phyloP scores from a whole-genome alignment of 345 rosid species.

The Sapria himalayana region DNA sequence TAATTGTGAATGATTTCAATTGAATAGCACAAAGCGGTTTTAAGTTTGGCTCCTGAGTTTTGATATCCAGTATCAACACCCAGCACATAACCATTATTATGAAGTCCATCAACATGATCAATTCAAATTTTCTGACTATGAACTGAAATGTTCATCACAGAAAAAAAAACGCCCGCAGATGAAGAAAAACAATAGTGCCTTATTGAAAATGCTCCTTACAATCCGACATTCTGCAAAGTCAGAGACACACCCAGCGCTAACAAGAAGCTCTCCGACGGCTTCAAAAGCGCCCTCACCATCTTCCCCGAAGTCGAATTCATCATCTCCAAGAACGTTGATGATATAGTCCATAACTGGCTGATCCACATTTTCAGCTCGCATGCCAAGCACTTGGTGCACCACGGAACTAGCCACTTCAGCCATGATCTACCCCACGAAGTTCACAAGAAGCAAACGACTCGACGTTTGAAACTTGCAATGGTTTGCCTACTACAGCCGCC shows the following conservation, averaged over 20 bases:
- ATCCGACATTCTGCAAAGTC: conserved; percentile 57
- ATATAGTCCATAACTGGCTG: conserved; percentile 87
- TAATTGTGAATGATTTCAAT: too few species aligned
- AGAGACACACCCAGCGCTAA: conserved; percentile 67
- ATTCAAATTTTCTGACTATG: too few species aligned
- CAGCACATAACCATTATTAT: too few species aligned
- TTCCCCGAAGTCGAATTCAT: conserved; percentile 87
- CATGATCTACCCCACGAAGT: conserved; percentile 28
- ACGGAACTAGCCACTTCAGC: conserved; percentile 76
- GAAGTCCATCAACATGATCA: too few species aligned
- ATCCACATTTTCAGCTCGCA: conserved; percentile 51
- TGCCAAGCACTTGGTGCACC: conserved; percentile 74
- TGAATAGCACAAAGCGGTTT: too few species aligned
- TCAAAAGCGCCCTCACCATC: conserved; percentile 84
- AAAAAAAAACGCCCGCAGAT: too few species aligned
- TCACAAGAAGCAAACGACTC: too few species aligned
- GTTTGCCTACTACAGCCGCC: too few species aligned
- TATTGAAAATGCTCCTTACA: conserved; percentile 20
- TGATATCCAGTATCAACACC: too few species aligned
- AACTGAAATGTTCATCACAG: too few species aligned
- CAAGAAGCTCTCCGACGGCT: conserved; percentile 83
- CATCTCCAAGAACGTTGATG: conserved; percentile 92
- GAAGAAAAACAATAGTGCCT: background rate
- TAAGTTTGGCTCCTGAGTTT: too few species aligned
- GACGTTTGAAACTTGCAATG: too few species aligned